Evolutionary conservation across 1,139 yeast genomes (phyloP).

Genomic region (Debaryomyces sp.): DNA sequence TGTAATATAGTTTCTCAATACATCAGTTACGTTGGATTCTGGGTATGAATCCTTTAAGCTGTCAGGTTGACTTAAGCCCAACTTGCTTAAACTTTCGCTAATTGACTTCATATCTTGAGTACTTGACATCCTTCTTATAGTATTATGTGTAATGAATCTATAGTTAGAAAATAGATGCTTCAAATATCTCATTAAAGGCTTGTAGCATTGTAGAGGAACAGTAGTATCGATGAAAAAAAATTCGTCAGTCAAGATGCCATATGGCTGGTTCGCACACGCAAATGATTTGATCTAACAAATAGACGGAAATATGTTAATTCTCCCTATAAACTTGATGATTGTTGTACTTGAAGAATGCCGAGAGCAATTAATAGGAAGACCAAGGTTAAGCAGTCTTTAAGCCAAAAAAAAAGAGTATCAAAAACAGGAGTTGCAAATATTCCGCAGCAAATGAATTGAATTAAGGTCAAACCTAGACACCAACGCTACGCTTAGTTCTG

Average conservation of each 20-base stretch:
- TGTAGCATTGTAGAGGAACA: not conserved
- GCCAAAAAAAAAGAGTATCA: no score
- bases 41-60: slow-evolving; percentile 55
- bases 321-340: not conserved
- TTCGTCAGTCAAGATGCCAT: slow-evolving; percentile 6
- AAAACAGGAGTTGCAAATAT: no score
- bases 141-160: slow-evolving; percentile 6
- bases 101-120: slow-evolving; percentile 28
- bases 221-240: slow-evolving; percentile 2
- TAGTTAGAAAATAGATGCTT: slow-evolving; percentile 17
- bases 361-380: no score
- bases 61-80: slow-evolving; percentile 40
- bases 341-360: no score
- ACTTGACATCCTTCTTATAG: slow-evolving; percentile 11
- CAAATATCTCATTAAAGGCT: slow-evolving; percentile 14
- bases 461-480: no score
- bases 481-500: no score
- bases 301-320: not conserved
- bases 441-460: no score
- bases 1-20: slow-evolving; percentile 87
- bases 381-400: no score
- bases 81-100: slow-evolving; percentile 35
- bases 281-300: not conserved
- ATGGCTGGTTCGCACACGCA: not conserved
- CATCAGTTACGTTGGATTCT: slow-evolving; percentile 73